A percentile compares a stretch with the other conserved stretches of the same genome.
Evolutionary conservation across 805 yeast species (phyloP).

Genomic region (Candida peoriensis): DNA sequence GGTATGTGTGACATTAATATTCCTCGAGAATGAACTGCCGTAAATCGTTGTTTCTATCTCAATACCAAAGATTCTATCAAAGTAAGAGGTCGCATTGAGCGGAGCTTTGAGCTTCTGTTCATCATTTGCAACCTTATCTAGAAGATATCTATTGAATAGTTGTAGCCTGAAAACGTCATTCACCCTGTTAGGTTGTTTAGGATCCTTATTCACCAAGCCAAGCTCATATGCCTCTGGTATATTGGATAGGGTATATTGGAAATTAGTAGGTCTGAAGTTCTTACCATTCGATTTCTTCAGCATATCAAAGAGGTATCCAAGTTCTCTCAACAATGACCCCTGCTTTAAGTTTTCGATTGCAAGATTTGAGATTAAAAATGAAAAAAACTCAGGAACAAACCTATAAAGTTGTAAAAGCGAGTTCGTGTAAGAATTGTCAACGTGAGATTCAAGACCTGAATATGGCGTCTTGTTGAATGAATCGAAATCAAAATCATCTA

Average conservation of each 20-base stretch:
- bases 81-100: neutral
- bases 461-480: conserved; percentile 69
- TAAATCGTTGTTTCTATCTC: conserved; percentile 35
- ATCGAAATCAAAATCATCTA: conserved; percentile 88
- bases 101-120: conserved; percentile 31
- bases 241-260: conserved; percentile 48
- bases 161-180: conserved; percentile 32
- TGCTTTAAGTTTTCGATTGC: conserved; percentile 45
- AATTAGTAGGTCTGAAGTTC: conserved; percentile 79
- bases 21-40: conserved; percentile 7
- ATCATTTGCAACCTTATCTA: conserved; percentile 48
- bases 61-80: conserved; percentile 35
- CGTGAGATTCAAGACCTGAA: conserved; percentile 87
- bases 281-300: conserved; percentile 72
- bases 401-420: conserved; percentile 75
- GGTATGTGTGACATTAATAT: conserved; percentile 5
- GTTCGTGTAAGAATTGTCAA: conserved; percentile 74
- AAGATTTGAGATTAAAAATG: conserved; percentile 52
- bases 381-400: conserved; percentile 69
- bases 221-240: conserved; percentile 45
- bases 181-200: neutral
- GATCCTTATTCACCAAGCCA: conserved; percentile 43
- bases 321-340: conserved; percentile 61
- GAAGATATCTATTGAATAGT: conserved; percentile 53
- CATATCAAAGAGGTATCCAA: conserved; percentile 92